Conservation (phyloP, 768 basidiomycete genomes). For the Termitomyces sp. region DNA sequence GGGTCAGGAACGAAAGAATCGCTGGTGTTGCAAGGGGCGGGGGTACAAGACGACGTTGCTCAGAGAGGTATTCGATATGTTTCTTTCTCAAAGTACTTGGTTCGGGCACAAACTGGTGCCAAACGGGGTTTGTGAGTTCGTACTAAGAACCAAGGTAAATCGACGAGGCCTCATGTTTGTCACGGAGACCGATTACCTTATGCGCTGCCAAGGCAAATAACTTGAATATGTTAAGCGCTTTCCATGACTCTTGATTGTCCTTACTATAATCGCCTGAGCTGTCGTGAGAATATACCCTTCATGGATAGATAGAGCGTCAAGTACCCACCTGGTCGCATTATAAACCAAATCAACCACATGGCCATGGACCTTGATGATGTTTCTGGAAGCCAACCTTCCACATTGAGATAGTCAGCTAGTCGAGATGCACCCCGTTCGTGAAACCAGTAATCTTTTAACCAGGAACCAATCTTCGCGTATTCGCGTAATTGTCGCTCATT, state of each 20-base stretch:
- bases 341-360: constrained; percentile 79
- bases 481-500: constrained; percentile 68
- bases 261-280: constrained; percentile 40
- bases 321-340: constrained; percentile 53
- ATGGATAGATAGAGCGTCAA: not conserved
- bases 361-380: constrained; percentile 49
- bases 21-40: constrained; percentile 67
- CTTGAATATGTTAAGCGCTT: constrained; percentile 48
- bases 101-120: constrained; percentile 50
- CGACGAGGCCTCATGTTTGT: not conserved
- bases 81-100: constrained; percentile 16
- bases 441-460: constrained; percentile 69
- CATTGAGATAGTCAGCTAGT: constrained; percentile 33
- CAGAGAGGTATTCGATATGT: constrained; percentile 36
- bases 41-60: constrained; percentile 39
- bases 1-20: constrained; percentile 61
- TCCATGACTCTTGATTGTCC: constrained; percentile 33
- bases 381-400: constrained; percentile 52
- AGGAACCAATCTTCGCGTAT: constrained; percentile 55
- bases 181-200: constrained; percentile 23
- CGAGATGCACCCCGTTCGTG: constrained; percentile 50
- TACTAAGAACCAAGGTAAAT: constrained; percentile 39
- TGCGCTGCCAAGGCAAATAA: constrained; percentile 66
- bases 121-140: constrained; percentile 47
- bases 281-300: not conserved